These are phyloP conservation scores for Pyrenochaeta sp. DNA, from an alignment of 2,329 filamentous ascomycete species.

Conservation along the genomic window DNA sequence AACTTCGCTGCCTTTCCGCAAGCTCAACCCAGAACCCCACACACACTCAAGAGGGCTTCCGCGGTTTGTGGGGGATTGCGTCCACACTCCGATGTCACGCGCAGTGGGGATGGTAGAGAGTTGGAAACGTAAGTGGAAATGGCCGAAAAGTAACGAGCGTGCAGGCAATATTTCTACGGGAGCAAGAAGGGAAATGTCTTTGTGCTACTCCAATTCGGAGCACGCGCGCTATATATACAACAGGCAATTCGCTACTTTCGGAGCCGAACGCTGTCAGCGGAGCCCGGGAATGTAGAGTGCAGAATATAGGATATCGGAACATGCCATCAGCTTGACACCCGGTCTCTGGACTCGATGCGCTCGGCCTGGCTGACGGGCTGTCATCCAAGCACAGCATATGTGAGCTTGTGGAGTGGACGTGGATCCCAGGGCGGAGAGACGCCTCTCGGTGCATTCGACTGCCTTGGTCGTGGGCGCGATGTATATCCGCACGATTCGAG, in stretches of 20 bases:
- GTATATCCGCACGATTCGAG: too few relatives aligned
- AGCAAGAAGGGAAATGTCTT: not conserved
- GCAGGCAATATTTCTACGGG: not conserved
- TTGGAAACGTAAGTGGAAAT: not conserved
- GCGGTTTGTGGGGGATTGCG: conserved; percentile 2
- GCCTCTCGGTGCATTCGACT: too few relatives aligned
- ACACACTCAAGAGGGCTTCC: not conserved
- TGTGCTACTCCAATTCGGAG: not conserved
- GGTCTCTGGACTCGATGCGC: not conserved
- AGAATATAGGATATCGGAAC: not conserved
- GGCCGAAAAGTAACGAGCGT: not conserved
- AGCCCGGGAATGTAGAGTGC: not conserved
- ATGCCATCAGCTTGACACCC: not conserved
- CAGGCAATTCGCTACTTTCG: not conserved
- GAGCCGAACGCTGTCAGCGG: not conserved
- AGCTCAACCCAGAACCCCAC: conserved; percentile 3
- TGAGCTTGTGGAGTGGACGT: not conserved
- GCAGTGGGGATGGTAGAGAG: not conserved
- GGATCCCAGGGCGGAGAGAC: too few relatives aligned
- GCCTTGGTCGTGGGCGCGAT: too few relatives aligned
- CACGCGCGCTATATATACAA: not conserved
- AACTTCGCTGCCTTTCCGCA: conserved; percentile 9
- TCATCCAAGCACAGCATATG: not conserved
- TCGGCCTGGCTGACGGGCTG: not conserved
- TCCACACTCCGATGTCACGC: not conserved